Conservation (phyloP, 441 rosid species). For the Populus hybrid region DNA sequence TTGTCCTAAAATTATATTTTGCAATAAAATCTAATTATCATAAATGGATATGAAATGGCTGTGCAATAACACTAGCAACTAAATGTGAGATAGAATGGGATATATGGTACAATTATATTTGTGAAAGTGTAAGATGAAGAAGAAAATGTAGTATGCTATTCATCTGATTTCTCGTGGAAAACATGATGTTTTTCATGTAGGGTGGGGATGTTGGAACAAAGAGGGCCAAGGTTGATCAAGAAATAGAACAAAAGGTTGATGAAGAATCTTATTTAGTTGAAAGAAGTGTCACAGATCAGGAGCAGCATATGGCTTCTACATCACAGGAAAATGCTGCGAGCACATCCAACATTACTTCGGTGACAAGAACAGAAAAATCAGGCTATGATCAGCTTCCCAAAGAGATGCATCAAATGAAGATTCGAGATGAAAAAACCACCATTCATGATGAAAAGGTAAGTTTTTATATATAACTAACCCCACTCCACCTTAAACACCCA, state of each 20-base stretch:
- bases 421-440: slow-evolving; percentile 48
- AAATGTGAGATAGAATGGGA: neutral
- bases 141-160: neutral
- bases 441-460: slow-evolving; percentile 61
- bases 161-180: neutral
- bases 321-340: slow-evolving; percentile 52
- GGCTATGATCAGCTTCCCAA: slow-evolving; percentile 61
- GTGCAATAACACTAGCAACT: neutral
- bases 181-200: slow-evolving; percentile 38
- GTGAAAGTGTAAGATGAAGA: neutral
- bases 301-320: slow-evolving; percentile 49
- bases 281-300: slow-evolving; percentile 42
- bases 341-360: slow-evolving; percentile 40
- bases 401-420: slow-evolving; percentile 59
- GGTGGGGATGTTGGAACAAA: slow-evolving; percentile 69
- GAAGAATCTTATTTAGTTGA: slow-evolving; percentile 43
- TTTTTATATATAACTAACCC: slow-evolving; percentile 8
- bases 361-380: slow-evolving; percentile 33
- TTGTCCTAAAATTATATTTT: neutral
- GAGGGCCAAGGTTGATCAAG: slow-evolving; percentile 78
- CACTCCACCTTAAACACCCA: neutral
- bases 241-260: slow-evolving; percentile 27
- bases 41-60: neutral
- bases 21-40: neutral
- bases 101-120: neutral